Evolutionary conservation across 1,284 basidiomycete species (phyloP).

Genomic region (Schizophyllum amplum): DNA sequence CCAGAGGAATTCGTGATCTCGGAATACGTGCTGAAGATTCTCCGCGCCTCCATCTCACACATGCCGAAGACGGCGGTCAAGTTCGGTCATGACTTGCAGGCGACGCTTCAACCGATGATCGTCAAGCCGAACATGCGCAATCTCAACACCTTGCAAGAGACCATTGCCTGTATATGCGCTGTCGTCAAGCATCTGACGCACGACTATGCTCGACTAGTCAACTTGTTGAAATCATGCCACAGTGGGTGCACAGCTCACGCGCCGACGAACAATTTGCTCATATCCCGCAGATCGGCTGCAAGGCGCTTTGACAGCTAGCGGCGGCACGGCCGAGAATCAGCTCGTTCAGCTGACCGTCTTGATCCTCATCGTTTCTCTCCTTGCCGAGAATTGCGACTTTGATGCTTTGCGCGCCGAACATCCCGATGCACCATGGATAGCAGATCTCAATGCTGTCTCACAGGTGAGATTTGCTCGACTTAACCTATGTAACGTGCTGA

Average conservation of each 20-base stretch:
- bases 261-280: not conserved
- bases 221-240: slow-evolving; percentile 77
- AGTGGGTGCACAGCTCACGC: slow-evolving; percentile 35
- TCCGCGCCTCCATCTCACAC: slow-evolving; percentile 75
- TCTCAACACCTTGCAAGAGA: slow-evolving; percentile 74
- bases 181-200: slow-evolving; percentile 82
- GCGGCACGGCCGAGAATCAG: slow-evolving; percentile 32
- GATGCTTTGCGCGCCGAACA: slow-evolving; percentile 64
- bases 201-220: slow-evolving; percentile 71
- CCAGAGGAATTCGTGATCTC: slow-evolving; percentile 75
- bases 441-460: slow-evolving; percentile 55
- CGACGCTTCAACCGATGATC: slow-evolving; percentile 79
- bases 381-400: slow-evolving; percentile 86
- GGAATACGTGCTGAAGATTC: slow-evolving; percentile 84
- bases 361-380: slow-evolving; percentile 74
- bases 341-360: slow-evolving; percentile 41
- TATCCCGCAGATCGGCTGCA: slow-evolving; percentile 44
- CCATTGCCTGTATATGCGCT: slow-evolving; percentile 85
- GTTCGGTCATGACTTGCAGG: slow-evolving; percentile 81
- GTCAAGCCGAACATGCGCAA: slow-evolving; percentile 55
- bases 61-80: slow-evolving; percentile 84
- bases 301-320: slow-evolving; percentile 32
- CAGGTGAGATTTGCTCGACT: slow-evolving; percentile 30
- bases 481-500: not conserved
- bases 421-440: slow-evolving; percentile 38